Evolutionary conservation across 2,329 filamentous ascomycete genomes (phyloP).

Genomic region (Phaeoacremonium minimum): DNA sequence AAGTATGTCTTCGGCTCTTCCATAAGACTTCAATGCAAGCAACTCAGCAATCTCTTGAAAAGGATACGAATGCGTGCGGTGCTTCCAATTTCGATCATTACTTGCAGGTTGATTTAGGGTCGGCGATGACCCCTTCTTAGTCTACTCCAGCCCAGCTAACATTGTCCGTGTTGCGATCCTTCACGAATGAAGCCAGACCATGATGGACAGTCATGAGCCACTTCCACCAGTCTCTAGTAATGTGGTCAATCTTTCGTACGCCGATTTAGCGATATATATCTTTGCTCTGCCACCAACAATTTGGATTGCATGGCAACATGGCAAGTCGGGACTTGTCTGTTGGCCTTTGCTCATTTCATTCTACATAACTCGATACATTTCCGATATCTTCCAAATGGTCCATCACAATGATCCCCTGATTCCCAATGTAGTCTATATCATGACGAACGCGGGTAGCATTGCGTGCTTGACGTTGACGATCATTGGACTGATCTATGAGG

Average conservation of each 20-base stretch:
- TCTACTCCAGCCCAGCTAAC: too few relatives aligned
- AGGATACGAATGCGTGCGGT: too few relatives aligned
- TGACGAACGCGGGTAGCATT: conserved; percentile 20
- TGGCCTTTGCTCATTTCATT: conserved; percentile 21
- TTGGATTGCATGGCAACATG: conserved; percentile 20
- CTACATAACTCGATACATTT: conserved; percentile 15
- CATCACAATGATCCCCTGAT: conserved; percentile 13
- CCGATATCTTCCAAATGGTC: conserved; percentile 17
- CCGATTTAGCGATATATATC: conserved; percentile 15
- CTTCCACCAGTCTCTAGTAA: too few relatives aligned
- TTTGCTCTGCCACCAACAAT: conserved; percentile 11
- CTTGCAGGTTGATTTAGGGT: too few relatives aligned
- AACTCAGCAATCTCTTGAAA: too few relatives aligned
- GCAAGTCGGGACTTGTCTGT: conserved; percentile 21
- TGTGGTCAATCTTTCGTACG: conserved; percentile 15
- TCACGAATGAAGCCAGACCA: too few relatives aligned
- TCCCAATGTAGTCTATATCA: conserved; percentile 15
- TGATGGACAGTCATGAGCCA: too few relatives aligned
- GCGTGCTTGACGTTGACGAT: conserved; percentile 7
- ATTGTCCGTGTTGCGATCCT: too few relatives aligned
- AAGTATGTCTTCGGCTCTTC: too few relatives aligned
- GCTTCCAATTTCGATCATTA: too few relatives aligned
- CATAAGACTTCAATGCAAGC: too few relatives aligned
- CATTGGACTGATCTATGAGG: conserved; percentile 19
- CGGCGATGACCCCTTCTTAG: too few relatives aligned